Evolutionary conservation across 306 rosid genomes (phyloP).

Genomic region (Acacia crassicarpa): DNA sequence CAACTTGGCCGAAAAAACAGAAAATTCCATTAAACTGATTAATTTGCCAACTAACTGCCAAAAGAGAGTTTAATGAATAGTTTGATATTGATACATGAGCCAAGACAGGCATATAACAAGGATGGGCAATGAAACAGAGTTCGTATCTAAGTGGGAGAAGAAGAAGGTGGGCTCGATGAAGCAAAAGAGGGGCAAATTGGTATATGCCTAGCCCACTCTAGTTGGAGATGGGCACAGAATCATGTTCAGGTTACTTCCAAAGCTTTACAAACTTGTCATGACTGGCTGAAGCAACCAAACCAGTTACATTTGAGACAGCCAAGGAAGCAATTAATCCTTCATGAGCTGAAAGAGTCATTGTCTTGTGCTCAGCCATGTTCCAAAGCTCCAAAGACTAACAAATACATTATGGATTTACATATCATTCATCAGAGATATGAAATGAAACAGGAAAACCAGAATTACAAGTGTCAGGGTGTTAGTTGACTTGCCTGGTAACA

Average conservation of each 20-base stretch:
- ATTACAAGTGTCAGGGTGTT: not conserved
- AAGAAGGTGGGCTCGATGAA: slow-evolving; percentile 16
- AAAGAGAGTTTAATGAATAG: not conserved
- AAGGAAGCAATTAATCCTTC: slow-evolving; percentile 83
- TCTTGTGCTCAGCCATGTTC: slow-evolving; percentile 92
- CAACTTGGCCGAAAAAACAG: not conserved
- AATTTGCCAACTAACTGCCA: not conserved
- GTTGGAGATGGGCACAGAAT: slow-evolving; percentile 20
- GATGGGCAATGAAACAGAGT: slow-evolving; percentile 33
- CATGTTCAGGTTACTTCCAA: slow-evolving; percentile 58
- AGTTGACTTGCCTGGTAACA: slow-evolving; percentile 82
- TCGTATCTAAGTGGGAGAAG: slow-evolving; percentile 5
- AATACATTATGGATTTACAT: not conserved
- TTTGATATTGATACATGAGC: not conserved
- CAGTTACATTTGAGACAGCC: slow-evolving; percentile 75
- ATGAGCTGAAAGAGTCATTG: slow-evolving; percentile 87
- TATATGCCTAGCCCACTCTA: slow-evolving; percentile 37
- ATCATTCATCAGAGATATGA: not conserved
- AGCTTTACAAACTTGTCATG: slow-evolving; percentile 89
- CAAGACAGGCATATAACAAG: not conserved
- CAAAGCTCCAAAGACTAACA: slow-evolving; percentile 93
- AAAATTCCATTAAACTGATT: not conserved
- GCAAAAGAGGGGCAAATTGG: slow-evolving; percentile 21
- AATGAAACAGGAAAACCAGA: not conserved
- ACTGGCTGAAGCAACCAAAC: slow-evolving; percentile 91